Base-by-base conservation (phyloP, 2,329 filamentous ascomycete genomes). In the Colletotrichum zoysiae region DNA sequence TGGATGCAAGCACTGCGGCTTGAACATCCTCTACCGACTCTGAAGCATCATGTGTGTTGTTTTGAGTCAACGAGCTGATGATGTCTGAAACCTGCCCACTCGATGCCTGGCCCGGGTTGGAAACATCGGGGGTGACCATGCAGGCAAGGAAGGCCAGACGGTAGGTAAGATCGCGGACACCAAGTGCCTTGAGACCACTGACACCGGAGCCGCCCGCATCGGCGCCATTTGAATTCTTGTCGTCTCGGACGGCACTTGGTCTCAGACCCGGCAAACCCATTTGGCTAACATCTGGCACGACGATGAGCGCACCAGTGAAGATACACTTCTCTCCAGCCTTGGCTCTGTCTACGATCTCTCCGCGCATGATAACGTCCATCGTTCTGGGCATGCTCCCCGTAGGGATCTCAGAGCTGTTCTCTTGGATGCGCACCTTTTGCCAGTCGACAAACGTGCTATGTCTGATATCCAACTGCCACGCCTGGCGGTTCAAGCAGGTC, bases 291-390 rank as follows among this genome's bases (percentile, higher is more conserved):
- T 99, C 96, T 0, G 96, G 96, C 44, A 99, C 95, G 23, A 99
- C 96, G 73, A 99, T 98, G 74, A 98, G 84, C 6, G 95, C 95
- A 74, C 96, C 96, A 0, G 95, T 98, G 81, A 99, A 99, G 78
- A 99, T 94, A 81, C 96, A 99, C 83, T 97, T 98, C 83, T 99
- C 96, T 74, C 96, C 96, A 60, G 96, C 96, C 85, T 98, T 98
- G 64, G 95, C 95, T 63, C 96, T 91, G 78, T 99, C 96, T 35
- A 99, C 96, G 85, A 99, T 98, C 81, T 99, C 96, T 78, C 96
- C 96, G 73, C 96, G 92, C 44, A 99, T 83, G 76, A 99, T 98
- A 53, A 99, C 93, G 78, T 99, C 96, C 90, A 99, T 96, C 3
- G 96, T 99, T 71, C 96, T 90, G 33, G 96, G 96, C 96, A 99